phyloP scores from a whole-genome alignment of 78 protist species.

The Dictyostelium intermedium region DNA sequence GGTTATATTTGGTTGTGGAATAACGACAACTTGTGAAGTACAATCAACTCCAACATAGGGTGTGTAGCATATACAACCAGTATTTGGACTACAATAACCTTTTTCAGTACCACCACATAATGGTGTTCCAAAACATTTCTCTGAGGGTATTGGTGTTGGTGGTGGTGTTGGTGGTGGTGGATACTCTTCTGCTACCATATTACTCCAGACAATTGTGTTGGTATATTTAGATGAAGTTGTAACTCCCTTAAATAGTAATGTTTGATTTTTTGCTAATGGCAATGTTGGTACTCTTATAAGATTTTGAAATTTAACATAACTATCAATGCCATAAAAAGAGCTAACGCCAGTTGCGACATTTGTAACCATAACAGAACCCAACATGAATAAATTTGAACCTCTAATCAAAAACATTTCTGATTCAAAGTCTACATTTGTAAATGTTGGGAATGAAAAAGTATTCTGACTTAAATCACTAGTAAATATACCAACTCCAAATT shows the following conservation, averaged over 20 bases:
- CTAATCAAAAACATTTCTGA: neutral
- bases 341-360: neutral
- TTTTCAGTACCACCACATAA: neutral
- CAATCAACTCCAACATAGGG: neutral
- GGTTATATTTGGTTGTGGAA: neutral
- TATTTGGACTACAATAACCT: neutral
- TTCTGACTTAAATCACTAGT: neutral
- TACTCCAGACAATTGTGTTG: neutral
- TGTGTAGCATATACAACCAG: neutral
- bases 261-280: conserved; percentile 2
- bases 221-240: neutral
- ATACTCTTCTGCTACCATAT: neutral
- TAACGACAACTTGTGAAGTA: neutral
- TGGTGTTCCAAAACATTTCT: neutral
- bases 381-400: neutral
- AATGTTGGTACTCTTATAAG: too few relatives aligned
- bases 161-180: neutral
- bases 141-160: neutral
- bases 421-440: neutral
- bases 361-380: neutral
- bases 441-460: neutral
- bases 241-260: neutral
- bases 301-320: neutral
- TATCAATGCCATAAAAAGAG: neutral
- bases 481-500: neutral